A percentile compares a stretch with the other conserved stretches of the same genome.
phyloP scores from a whole-genome alignment of 495 filamentous ascomycete genomes.

The Trichoderma virens region DNA sequence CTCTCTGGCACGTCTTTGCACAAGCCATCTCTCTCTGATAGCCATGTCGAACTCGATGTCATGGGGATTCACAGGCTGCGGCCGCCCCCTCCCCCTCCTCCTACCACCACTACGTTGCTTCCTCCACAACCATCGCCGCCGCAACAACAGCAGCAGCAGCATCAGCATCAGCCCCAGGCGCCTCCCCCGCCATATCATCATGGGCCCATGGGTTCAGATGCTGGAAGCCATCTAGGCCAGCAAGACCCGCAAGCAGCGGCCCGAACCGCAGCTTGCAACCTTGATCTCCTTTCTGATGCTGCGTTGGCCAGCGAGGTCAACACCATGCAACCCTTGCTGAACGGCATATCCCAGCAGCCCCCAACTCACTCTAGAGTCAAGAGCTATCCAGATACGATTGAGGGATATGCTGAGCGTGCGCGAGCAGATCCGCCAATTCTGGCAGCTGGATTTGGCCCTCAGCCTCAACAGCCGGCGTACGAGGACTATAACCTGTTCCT shows the following conservation, averaged over 20 bases:
- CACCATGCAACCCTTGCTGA: slow-evolving; percentile 41
- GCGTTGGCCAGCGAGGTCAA: slow-evolving; percentile 41
- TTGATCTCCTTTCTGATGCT: slow-evolving; percentile 44
- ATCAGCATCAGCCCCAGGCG: neutral
- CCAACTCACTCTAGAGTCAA: slow-evolving; percentile 29
- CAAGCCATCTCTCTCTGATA: slow-evolving; percentile 28
- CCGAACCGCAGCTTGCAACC: slow-evolving; percentile 41
- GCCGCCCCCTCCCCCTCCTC: slow-evolving; percentile 19
- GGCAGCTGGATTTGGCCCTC: slow-evolving; percentile 28
- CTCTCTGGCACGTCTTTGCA: slow-evolving; percentile 33
- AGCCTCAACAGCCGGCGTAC: slow-evolving; percentile 29
- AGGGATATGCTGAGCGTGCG: slow-evolving; percentile 32
- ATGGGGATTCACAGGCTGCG: slow-evolving; percentile 29
- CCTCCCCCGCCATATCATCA: slow-evolving; percentile 22
- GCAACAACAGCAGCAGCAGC: slow-evolving; percentile 6
- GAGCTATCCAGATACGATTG: slow-evolving; percentile 34
- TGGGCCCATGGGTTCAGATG: slow-evolving; percentile 30
- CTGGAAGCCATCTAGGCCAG: slow-evolving; percentile 28
- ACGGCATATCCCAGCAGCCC: slow-evolving; percentile 20
- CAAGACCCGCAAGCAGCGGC: slow-evolving; percentile 33
- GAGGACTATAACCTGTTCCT: slow-evolving; percentile 47
- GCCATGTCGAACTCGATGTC: slow-evolving; percentile 36
- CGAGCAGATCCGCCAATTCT: slow-evolving; percentile 36
- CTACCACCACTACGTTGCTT: neutral
- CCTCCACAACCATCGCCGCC: slow-evolving; percentile 7